Percentiles rank a stretch among this genome's conserved stretches.
Evolutionary conservation across 148 eudicot species (phyloP).

Genomic region (Rhododendron henanense): DNA sequence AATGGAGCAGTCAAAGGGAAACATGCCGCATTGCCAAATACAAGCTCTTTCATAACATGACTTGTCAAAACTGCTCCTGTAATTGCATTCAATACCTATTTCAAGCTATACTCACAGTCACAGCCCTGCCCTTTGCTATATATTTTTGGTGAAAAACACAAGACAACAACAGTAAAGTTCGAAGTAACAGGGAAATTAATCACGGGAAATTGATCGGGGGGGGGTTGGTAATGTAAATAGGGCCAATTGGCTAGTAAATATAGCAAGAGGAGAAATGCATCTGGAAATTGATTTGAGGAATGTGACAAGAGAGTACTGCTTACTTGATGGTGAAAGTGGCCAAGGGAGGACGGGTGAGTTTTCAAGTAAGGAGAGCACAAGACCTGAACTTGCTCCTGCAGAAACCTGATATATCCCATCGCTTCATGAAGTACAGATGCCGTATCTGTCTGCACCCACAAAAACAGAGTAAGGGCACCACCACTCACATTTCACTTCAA

Average conservation of each 20-base stretch:
- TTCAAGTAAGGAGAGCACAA: conserved; percentile 51
- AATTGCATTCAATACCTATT: not conserved
- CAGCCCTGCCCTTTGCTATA: not conserved
- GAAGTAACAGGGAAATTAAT: not conserved
- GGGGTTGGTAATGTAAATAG: not conserved
- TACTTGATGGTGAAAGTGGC: conserved; percentile 6
- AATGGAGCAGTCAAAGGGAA: not conserved
- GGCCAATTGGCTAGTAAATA: not conserved
- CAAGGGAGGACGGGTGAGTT: conserved; percentile 14
- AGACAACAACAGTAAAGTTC: not conserved
- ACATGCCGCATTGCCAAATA: not conserved
- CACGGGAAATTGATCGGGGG: not conserved
- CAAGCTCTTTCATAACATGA: not conserved
- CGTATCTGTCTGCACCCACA: conserved; percentile 48
- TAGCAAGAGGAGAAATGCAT: not conserved
- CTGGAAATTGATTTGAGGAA: not conserved
- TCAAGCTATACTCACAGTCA: not conserved
- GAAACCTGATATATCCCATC: conserved; percentile 54
- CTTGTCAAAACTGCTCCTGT: not conserved
- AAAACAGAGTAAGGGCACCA: not conserved
- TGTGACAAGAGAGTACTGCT: conserved; percentile 12
- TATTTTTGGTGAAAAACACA: not conserved
- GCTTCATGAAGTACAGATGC: conserved; percentile 71
- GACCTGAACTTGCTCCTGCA: conserved; percentile 63
- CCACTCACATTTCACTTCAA: not conserved